Percentiles rank a stretch among this genome's conserved stretches.
Conservation (phyloP, 2,329 filamentous ascomycete genomes). For the Phaeosphaeriaceae sp. region DNA sequence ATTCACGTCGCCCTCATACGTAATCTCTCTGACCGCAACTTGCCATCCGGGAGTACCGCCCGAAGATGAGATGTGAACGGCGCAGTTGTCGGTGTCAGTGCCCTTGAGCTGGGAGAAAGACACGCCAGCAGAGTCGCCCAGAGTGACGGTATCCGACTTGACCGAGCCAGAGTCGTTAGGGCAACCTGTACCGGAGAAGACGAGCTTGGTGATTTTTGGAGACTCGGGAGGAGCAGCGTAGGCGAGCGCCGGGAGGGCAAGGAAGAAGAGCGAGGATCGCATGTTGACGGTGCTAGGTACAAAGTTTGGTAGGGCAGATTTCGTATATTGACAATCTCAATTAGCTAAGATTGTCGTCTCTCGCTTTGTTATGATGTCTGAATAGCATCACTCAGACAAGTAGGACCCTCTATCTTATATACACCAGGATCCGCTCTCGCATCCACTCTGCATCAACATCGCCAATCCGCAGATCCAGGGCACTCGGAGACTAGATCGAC, state of each 20-base stretch:
- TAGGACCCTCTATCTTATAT: conserved; percentile 9
- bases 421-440: conserved; percentile 3
- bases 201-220: conserved; percentile 32
- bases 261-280: conserved; percentile 22
- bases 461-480: not conserved
- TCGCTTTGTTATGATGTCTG: not conserved
- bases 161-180: conserved; percentile 35
- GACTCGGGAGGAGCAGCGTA: conserved; percentile 26
- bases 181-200: conserved; percentile 38
- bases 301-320: not conserved
- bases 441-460: not conserved
- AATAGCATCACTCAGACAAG: not conserved
- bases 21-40: conserved; percentile 33
- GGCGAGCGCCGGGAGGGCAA: conserved; percentile 18
- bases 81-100: conserved; percentile 37
- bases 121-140: conserved; percentile 32
- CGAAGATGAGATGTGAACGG: conserved; percentile 34
- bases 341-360: not conserved
- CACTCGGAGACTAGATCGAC: conserved; percentile 5
- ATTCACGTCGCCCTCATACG: conserved; percentile 30
- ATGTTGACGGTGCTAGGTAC: conserved; percentile 11
- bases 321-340: not conserved
- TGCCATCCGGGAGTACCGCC: conserved; percentile 38
- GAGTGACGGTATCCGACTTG: conserved; percentile 14
- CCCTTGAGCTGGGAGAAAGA: conserved; percentile 33